phyloP scores from a whole-genome alignment of 2,329 filamentous ascomycete genomes.

The Diaporthe velutina region DNA sequence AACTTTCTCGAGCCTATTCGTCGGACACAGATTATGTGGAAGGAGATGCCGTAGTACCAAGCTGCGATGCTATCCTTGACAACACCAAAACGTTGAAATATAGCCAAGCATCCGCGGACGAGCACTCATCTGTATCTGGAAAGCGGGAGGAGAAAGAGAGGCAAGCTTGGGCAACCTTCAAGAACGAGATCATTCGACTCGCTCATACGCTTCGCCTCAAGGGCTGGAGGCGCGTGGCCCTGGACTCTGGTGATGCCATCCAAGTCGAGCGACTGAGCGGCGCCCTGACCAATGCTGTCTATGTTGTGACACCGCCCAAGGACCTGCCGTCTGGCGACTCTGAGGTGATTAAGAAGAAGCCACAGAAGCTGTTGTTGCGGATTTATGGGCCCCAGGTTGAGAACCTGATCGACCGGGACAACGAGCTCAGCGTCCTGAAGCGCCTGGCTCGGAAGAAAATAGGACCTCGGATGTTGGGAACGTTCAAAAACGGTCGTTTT shows the following conservation, averaged over 20 bases:
- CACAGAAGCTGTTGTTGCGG: conserved; percentile 83
- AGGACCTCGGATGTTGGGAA: conserved; percentile 89
- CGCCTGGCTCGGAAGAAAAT: conserved; percentile 93
- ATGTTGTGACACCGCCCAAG: conserved; percentile 87
- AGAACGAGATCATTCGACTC: conserved; percentile 90
- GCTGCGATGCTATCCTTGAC: conserved; percentile 86
- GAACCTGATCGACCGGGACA: conserved; percentile 93
- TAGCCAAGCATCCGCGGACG: conserved; percentile 57
- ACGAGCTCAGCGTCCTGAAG: conserved; percentile 87
- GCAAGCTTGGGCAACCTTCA: conserved; percentile 87
- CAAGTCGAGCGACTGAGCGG: conserved; percentile 85
- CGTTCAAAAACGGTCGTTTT: conserved; percentile 94
- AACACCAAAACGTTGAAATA: conserved; percentile 92
- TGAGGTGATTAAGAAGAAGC: conserved; percentile 54
- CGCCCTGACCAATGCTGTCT: conserved; percentile 95
- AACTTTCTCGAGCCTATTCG: conserved; percentile 66
- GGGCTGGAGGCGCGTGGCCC: conserved; percentile 87
- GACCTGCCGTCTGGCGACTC: conserved; percentile 61
- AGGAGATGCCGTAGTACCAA: conserved; percentile 84
- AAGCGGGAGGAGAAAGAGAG: conserved; percentile 74
- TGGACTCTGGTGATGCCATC: conserved; percentile 77
- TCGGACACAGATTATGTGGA: conserved; percentile 91
- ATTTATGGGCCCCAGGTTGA: conserved; percentile 97
- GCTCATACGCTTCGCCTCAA: conserved; percentile 91
- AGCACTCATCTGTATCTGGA: conserved; percentile 55